Conservation (phyloP, 345 rosid genomes). For the Brassica rapa region DNA sequence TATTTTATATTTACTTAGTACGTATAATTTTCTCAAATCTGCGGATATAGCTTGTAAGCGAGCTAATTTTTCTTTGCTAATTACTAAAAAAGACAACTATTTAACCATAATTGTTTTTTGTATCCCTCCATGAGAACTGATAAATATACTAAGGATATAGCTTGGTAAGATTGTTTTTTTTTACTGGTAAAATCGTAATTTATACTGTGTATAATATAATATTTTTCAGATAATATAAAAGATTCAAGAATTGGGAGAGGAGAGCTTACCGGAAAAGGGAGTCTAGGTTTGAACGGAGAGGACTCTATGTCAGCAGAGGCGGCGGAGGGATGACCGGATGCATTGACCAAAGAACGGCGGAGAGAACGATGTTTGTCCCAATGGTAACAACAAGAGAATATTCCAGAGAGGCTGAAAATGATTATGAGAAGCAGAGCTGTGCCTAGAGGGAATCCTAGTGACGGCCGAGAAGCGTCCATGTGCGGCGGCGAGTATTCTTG, state of each 20-base stretch:
- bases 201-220: background rate
- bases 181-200: background rate
- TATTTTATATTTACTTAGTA: background rate
- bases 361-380: constrained; percentile 95
- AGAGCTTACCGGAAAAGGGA: constrained; percentile 47
- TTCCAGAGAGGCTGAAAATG: constrained; percentile 87
- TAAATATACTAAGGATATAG: too few relatives aligned
- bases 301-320: constrained; percentile 50
- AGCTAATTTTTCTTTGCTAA: background rate
- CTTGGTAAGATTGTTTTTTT: background rate
- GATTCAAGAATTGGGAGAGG: background rate
- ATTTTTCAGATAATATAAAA: background rate
- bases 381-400: constrained; percentile 98
- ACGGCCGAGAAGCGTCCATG: constrained; percentile 77
- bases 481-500: constrained; percentile 67
- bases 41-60: background rate
- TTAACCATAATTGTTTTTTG: background rate
- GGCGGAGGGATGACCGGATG: constrained; percentile 42
- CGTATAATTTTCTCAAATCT: background rate
- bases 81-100: too few relatives aligned
- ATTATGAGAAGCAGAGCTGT: constrained; percentile 82
- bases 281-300: constrained; percentile 53
- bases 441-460: constrained; percentile 92
- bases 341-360: constrained; percentile 59
- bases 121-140: background rate